Conservation (phyloP, 441 rosid species). For the Erodium chrysanthum region DNA sequence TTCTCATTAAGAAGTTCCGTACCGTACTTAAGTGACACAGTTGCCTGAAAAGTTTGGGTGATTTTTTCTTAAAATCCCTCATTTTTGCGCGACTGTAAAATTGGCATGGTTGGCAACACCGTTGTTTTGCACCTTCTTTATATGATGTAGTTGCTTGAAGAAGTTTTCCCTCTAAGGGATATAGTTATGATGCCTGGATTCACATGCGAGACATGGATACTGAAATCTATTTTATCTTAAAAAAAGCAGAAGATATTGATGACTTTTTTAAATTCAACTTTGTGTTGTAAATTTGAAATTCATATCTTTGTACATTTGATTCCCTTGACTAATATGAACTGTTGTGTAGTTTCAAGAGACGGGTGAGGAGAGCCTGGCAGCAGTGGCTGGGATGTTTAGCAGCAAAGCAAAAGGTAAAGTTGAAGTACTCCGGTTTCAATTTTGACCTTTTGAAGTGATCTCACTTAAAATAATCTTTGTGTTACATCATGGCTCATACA, state of each 20-base stretch:
- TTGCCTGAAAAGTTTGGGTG: no score
- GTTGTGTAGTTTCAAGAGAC: conserved; percentile 69
- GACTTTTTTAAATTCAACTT: background rate
- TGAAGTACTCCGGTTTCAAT: conserved; percentile 17
- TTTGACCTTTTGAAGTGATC: background rate
- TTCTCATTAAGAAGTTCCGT: no score
- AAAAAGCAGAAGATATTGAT: background rate
- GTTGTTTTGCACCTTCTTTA: no score
- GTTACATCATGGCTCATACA: background rate
- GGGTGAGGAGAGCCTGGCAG: conserved; percentile 94
- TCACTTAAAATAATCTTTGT: background rate
- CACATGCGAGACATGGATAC: no score
- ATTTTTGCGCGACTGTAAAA: no score
- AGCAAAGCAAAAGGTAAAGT: conserved; percentile 95
- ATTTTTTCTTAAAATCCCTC: no score
- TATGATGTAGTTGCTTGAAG: no score
- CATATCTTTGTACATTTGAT: background rate
- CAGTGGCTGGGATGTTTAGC: conserved; percentile 99
- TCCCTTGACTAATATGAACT: conserved; percentile 19
- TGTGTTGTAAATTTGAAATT: conserved; percentile 5
- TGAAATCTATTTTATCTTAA: background rate
- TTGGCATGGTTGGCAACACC: no score
- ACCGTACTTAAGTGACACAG: no score
- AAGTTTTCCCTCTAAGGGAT: no score
- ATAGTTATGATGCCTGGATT: no score